phyloP scores from a whole-genome alignment of 129 eudicot genomes.

The Calendula officinalis region DNA sequence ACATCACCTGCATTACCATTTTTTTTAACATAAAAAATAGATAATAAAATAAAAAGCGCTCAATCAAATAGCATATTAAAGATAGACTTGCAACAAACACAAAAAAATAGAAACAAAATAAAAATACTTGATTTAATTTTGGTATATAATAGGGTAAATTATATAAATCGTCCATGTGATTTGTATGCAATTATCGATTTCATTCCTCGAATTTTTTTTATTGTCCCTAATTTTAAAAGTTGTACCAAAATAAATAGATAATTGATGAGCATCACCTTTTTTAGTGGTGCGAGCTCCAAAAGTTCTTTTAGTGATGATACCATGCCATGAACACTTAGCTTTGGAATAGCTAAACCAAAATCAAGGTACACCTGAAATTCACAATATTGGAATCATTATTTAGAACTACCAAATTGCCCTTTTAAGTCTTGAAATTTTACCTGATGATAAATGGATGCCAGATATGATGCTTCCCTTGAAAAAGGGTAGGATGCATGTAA shows the following conservation, averaged over 20 bases:
- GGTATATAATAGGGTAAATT: too few species aligned
- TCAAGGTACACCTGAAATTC: slow-evolving; percentile 76
- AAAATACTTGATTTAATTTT: background rate
- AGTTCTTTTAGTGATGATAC: slow-evolving; percentile 84
- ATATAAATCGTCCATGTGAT: too few species aligned
- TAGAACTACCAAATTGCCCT: slow-evolving; percentile 3
- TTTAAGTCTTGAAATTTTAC: slow-evolving; percentile 32
- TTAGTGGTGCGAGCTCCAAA: slow-evolving; percentile 85
- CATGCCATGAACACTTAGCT: slow-evolving; percentile 92
- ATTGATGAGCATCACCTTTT: slow-evolving; percentile 57
- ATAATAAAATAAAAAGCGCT: background rate
- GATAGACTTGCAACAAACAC: background rate
- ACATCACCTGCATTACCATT: slow-evolving; percentile 77
- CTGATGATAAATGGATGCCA: slow-evolving; percentile 86
- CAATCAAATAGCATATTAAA: background rate
- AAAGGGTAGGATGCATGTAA: slow-evolving; percentile 97
- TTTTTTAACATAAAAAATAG: slow-evolving; percentile 11
- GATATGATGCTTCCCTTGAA: slow-evolving; percentile 91
- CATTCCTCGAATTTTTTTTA: too few species aligned
- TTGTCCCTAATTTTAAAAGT: too few species aligned
- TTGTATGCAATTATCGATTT: too few species aligned
- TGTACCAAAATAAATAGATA: background rate
- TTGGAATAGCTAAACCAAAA: slow-evolving; percentile 88
- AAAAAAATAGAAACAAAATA: background rate
- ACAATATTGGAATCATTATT: slow-evolving; percentile 18